Evolutionary conservation across 768 basidiomycete genomes (phyloP).

Genomic region (Amyloporia xantha): DNA sequence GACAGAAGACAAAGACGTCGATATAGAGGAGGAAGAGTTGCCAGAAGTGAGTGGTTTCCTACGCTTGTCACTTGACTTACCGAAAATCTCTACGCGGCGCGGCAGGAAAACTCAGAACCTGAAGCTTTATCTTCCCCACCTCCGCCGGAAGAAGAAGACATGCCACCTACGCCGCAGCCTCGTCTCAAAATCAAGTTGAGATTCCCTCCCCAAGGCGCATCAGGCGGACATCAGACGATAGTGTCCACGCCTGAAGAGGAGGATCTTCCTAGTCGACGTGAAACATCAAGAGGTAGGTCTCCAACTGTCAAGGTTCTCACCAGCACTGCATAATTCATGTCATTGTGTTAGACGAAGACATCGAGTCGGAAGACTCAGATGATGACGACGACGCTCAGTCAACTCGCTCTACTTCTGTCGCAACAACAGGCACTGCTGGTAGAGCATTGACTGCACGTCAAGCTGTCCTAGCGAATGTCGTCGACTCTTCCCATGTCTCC

Average conservation of each 20-base stretch:
- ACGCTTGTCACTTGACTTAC: not conserved
- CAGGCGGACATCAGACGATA: conserved; percentile 7
- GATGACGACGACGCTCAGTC: conserved; percentile 26
- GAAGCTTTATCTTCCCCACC: conserved; percentile 27
- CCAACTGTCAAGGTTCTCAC: not conserved
- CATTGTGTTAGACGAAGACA: conserved; percentile 27
- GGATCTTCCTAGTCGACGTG: conserved; percentile 15
- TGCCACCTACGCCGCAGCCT: conserved; percentile 23
- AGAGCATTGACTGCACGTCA: conserved; percentile 43
- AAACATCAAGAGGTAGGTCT: conserved; percentile 12
- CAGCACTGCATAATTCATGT: not conserved
- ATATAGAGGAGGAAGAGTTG: conserved; percentile 24
- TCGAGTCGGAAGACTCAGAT: conserved; percentile 42
- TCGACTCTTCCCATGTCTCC: conserved; percentile 63
- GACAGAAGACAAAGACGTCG: conserved; percentile 34
- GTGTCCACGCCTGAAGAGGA: conserved; percentile 14
- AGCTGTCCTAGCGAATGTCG: conserved; percentile 64
- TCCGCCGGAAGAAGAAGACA: conserved; percentile 1
- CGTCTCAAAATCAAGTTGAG: conserved; percentile 60
- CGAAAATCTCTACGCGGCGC: not conserved
- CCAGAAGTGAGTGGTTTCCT: conserved; percentile 15
- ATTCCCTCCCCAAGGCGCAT: conserved; percentile 31
- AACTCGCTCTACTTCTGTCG: conserved; percentile 22
- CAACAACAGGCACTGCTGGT: conserved; percentile 19
- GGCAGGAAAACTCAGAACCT: conserved; percentile 26